Evolutionary conservation across 805 yeast species (phyloP), one percentile per base, ranked within the genome.

Genomic region (Starmerella bacillaris): DNA sequence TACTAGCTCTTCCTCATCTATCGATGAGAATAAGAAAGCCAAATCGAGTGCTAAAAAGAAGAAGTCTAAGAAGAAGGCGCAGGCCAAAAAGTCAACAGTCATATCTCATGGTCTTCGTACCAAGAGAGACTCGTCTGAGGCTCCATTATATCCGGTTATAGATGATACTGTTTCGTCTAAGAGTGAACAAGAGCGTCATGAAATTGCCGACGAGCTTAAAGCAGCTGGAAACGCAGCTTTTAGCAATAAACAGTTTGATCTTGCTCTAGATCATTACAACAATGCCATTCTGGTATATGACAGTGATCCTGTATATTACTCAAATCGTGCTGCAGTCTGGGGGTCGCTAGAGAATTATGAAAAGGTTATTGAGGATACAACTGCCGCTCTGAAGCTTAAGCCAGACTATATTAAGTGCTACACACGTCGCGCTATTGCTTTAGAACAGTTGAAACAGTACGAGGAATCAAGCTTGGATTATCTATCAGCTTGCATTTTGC

Each of bases 291-390:
- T 64, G 36, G 64, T 80, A 51, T 75, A 76, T 53, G 58, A 65
- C 46, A 43, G 42, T 28, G 95, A 89, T 57, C 83, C 95, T 4
- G 78, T 84, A 24, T 89, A 69, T 61, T 86, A 75, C 61, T 82
- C 95, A 42, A 89, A 89, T 65, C 74, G 95, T 59, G 83, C 96
- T 20, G 98, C 98, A 14, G 86, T 94, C 59, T 78, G 78, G 60
- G 78, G 84, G 34, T 80, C 92, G 6, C 63, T 79, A 46, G 70
- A 73, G 44, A 70, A 83, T 42, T 73, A 71, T 54, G 82, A 79
- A 48, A 75, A 82, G 54, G 94, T 84, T 31, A 67, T 89, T 43
- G 78, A 72, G 47, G 94, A 83, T 56, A 78, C 94, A 38, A 71
- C 93, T 16, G 68, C 67, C 41, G 98, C 96, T 20, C 67, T 89